Evolutionary conservation across 306 rosid species (phyloP), one percentile per base, ranked within the genome.

Genomic region (Neltuma alba): DNA sequence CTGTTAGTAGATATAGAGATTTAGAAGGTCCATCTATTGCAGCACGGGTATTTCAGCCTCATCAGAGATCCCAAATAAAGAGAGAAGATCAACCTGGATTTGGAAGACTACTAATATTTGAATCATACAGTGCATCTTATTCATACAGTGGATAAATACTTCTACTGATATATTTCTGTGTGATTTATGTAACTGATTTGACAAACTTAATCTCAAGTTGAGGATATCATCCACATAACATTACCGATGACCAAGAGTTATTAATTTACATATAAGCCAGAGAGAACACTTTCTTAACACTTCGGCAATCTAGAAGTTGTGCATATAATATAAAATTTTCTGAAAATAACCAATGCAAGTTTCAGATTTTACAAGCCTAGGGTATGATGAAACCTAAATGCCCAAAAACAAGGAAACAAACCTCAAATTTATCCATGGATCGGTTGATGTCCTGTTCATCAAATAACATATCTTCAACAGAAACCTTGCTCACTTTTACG

Each of bases 351-450:
- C 38, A 61, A 28, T 11, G 3, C 6, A 61, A 14, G 38, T 13
- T 41, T 75, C n/a, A 0, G 20, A 6, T n/a, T 79, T 36, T 45
- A 36, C 61, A 36, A 34, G 54, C 2, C 25, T 21, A 47, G 44
- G 38, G 41, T 36, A 15, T 23, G 58, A 27, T 12, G 45, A 63
- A 77, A 58, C 18, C 33, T 15, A 2, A 47, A 33, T 20, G n/a
- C 6, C 15, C 47, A 73, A 16, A 1, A 11, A 38, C 27, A 55
- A 61, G 47, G 38, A 55, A 66, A 76, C 54, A 61, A 64, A 92
- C 98, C 98, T 95, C 99, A 82, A 95, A 92, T 83, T 89, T 95
- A 73, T 95, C 98, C 99, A 92, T 95, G 81, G 98, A 95, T 67
- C 97, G 92, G 78, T 89, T 89, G 80, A 94, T 94, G 85, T 94